A percentile compares a stretch with the other conserved stretches of the same genome.
Conservation (phyloP, 495 filamentous ascomycete genomes). For the Aspergillus panamensis region DNA sequence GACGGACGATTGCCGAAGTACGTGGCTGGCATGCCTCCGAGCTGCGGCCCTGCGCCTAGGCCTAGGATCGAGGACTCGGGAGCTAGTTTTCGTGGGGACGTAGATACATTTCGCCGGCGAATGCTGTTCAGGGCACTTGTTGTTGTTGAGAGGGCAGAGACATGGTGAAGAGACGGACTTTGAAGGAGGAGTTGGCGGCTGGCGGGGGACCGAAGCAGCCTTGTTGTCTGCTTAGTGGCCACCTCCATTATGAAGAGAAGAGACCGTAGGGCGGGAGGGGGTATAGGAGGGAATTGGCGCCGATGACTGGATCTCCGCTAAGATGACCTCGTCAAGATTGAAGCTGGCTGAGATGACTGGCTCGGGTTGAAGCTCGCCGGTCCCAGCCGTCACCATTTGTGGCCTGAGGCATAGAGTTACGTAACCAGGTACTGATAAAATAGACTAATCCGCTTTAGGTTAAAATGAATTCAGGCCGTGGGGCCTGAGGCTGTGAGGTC, state of each 20-base stretch:
- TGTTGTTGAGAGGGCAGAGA: slow-evolving; percentile 21
- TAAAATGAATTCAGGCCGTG: too few species aligned
- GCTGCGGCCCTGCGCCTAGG: slow-evolving; percentile 19
- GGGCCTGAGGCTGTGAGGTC: too few species aligned
- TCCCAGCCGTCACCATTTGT: slow-evolving; percentile 19
- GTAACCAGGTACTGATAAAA: neutral
- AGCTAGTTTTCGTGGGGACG: slow-evolving; percentile 29
- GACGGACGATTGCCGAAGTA: slow-evolving; percentile 60
- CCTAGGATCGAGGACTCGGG: slow-evolving; percentile 35
- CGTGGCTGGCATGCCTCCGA: slow-evolving; percentile 30
- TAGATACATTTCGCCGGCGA: slow-evolving; percentile 35
- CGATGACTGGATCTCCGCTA: neutral
- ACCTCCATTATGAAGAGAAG: slow-evolving; percentile 37
- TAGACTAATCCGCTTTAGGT: too few species aligned
- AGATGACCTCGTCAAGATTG: slow-evolving; percentile 11
- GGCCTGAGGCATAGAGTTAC: slow-evolving; percentile 29
- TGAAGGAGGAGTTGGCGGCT: slow-evolving; percentile 12
- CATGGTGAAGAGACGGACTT: slow-evolving; percentile 7
- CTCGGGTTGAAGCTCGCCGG: slow-evolving; percentile 16
- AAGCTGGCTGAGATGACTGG: slow-evolving; percentile 17
- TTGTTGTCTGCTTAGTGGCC: slow-evolving; percentile 36
- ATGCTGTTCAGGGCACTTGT: slow-evolving; percentile 25
- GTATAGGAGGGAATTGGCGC: neutral
- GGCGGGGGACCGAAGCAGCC: slow-evolving; percentile 34
- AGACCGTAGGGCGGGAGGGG: neutral